phyloP scores from a whole-genome alignment of 805 yeast species.

The Zygosaccharomyces bailii region DNA sequence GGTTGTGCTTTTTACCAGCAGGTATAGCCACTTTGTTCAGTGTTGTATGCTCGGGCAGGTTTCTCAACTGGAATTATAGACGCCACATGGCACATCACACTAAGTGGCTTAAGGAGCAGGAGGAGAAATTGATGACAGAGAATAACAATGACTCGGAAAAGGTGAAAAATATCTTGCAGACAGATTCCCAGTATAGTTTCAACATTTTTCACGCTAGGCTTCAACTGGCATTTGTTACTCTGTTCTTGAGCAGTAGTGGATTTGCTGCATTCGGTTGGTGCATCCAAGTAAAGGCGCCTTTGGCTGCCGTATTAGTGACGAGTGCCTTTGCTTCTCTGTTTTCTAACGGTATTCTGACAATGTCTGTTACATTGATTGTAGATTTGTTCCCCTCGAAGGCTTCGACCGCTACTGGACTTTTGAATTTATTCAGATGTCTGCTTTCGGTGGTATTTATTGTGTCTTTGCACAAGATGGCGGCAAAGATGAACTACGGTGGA shows the following conservation, averaged over 20 bases:
- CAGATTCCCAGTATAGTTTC: constrained; percentile 40
- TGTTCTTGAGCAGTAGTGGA: constrained; percentile 38
- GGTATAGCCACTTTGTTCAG: constrained; percentile 67
- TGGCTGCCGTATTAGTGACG: constrained; percentile 56
- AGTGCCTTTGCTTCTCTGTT: constrained; percentile 56
- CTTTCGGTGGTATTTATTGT: constrained; percentile 69
- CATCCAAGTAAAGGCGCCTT: constrained; percentile 43
- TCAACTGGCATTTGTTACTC: constrained; percentile 43
- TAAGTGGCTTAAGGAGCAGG: constrained; percentile 23
- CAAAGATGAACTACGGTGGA: constrained; percentile 64
- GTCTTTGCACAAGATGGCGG: constrained; percentile 58
- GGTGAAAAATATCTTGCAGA: constrained; percentile 22
- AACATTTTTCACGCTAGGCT: constrained; percentile 56
- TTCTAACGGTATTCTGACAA: constrained; percentile 55
- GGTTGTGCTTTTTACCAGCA: constrained; percentile 69
- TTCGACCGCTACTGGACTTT: constrained; percentile 70
- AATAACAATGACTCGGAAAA: constrained; percentile 19
- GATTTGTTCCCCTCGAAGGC: constrained; percentile 69
- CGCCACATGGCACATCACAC: constrained; percentile 22
- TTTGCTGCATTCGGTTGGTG: constrained; percentile 72
- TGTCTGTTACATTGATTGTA: constrained; percentile 64
- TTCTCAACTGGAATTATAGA: constrained; percentile 46
- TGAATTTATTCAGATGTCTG: constrained; percentile 72
- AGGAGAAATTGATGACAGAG: constrained; percentile 18
- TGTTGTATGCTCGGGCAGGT: constrained; percentile 54